Base-by-base conservation (phyloP, 441 rosid species). In the Sinapis alba region DNA sequence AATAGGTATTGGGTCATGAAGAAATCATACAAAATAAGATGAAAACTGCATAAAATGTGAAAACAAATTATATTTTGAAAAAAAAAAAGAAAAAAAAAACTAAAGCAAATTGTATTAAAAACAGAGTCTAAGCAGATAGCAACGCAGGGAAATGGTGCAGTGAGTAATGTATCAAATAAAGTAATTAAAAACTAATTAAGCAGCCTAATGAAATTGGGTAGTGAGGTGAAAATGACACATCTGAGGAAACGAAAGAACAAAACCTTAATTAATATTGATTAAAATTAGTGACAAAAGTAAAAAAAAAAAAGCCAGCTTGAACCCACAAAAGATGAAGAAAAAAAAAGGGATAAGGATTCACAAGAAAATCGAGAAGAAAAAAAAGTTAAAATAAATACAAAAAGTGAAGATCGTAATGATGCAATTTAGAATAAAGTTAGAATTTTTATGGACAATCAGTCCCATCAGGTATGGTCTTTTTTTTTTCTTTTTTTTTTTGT, bases 261-360 rank as follows among this genome's bases (percentile, higher is more conserved):
- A 66, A 19, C 69, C 20, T 21, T 72, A 16, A 58, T n/a, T 19
- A 50, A 19, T 27, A 26, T 51, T 23, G n/a, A 41, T 41, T n/a
- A 69, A 71, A 50, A 16, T 66, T 62, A 68, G 16, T 72, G 60
- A 62, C 70, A 78, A 45, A 45, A 56, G 66, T 72, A 72, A 77
- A 78, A 71, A 78, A 62, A 72, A 77, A 78, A 71, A 78, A 62
- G 78, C 74, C 78, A 78, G 78, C 81, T 78, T 78, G 70, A 78
- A 54, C 70, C 81, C 78, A 78, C 78, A 68, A 26, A 21, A 72
- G 65, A 54, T 67, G 32, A 12, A 16, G 32, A 12, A 16, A 27
- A 8, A 50, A 58, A 65, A 57, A 45, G 7, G 51, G 41, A 53
- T 67, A 72, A 72, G 66, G 69, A 72, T 72, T 72, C 73, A 41